Conservation (phyloP, 129 eudicot species). For the Artemisia annua region DNA sequence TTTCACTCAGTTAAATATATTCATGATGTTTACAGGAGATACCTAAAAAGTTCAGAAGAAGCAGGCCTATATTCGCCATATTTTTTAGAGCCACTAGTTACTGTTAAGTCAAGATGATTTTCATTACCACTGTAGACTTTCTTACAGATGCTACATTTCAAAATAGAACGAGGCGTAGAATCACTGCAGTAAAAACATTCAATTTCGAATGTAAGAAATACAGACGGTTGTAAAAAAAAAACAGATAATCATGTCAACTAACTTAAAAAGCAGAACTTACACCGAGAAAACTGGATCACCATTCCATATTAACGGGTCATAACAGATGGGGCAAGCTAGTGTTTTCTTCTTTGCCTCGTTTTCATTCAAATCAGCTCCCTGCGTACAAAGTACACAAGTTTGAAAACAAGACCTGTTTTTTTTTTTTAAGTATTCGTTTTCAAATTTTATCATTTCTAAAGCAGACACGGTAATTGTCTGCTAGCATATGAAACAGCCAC, state of each 20-base stretch:
- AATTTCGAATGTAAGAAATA: neutral
- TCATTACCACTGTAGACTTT: slow-evolving; percentile 66
- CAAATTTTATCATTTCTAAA: too few species aligned
- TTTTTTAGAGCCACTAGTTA: slow-evolving; percentile 62
- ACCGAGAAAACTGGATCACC: slow-evolving; percentile 54
- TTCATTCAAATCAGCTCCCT: slow-evolving; percentile 17
- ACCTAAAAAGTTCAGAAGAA: slow-evolving; percentile 93
- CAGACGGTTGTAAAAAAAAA: neutral
- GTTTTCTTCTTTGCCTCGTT: slow-evolving; percentile 32
- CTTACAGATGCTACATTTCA: slow-evolving; percentile 61
- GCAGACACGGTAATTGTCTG: too few species aligned
- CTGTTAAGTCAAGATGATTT: slow-evolving; percentile 71
- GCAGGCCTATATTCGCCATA: slow-evolving; percentile 66
- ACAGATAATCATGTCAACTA: neutral
- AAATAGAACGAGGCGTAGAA: slow-evolving; percentile 40
- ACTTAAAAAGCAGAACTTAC: slow-evolving; percentile 45
- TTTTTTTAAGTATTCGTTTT: too few species aligned
- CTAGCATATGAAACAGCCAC: too few species aligned
- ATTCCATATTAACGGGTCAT: slow-evolving; percentile 48
- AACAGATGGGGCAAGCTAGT: slow-evolving; percentile 87
- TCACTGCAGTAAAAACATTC: slow-evolving; percentile 44
- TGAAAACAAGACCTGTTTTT: too few species aligned
- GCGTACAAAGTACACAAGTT: too few species aligned
- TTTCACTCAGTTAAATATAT: neutral
- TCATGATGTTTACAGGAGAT: neutral